Evolutionary conservation across 805 yeast species (phyloP).

Genomic region (Cyberlindnera xishuangbannaensis): DNA sequence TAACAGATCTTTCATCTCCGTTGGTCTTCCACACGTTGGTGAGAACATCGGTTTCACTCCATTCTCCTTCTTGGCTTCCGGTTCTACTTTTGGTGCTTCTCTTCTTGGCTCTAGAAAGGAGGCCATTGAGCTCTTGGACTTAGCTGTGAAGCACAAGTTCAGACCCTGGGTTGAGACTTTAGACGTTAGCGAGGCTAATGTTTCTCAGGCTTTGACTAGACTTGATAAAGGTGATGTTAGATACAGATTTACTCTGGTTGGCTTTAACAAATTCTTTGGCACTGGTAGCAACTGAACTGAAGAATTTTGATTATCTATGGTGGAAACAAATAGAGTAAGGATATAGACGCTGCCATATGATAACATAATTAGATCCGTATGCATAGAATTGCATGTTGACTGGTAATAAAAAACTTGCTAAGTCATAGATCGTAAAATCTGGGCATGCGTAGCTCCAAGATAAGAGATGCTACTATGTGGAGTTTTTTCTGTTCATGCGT

Average conservation of each 20-base stretch:
- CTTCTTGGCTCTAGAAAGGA: conserved; percentile 57
- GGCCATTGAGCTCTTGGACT: conserved; percentile 57
- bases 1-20: conserved; percentile 54
- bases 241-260: conserved; percentile 58
- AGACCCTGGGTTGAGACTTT: conserved; percentile 60
- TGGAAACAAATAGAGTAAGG: too few species aligned
- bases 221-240: conserved; percentile 51
- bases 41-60: conserved; percentile 39
- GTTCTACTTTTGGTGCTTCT: conserved; percentile 52
- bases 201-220: conserved; percentile 49
- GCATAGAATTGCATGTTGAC: too few species aligned
- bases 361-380: too few species aligned
- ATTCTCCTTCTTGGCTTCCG: conserved; percentile 43
- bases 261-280: conserved; percentile 37
- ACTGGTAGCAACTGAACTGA: conserved; percentile 19
- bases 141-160: conserved; percentile 55
- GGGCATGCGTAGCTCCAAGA: too few species aligned
- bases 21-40: conserved; percentile 57
- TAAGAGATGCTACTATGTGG: too few species aligned
- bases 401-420: too few species aligned
- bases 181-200: conserved; percentile 46
- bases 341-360: too few species aligned
- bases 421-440: too few species aligned
- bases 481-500: too few species aligned
- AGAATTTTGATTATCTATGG: too few species aligned